These are phyloP conservation scores for Fusarium euwallaceae DNA, from an alignment of 2,329 filamentous ascomycete species.

Conservation along the genomic window DNA sequence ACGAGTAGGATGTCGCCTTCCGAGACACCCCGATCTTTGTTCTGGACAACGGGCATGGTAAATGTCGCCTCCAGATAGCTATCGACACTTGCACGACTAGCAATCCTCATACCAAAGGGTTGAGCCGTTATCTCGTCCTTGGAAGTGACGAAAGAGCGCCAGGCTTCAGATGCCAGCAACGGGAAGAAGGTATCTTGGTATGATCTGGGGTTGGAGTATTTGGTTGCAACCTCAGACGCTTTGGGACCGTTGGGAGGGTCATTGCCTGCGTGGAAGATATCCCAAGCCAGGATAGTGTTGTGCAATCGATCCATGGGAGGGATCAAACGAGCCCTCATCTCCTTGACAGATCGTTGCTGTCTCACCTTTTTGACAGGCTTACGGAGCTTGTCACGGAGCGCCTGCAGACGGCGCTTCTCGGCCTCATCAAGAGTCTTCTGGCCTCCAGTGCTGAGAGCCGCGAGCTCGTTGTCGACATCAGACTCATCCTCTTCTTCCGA, in stretches of 20 bases:
- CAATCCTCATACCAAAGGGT: slow-evolving; percentile 87
- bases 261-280: slow-evolving; percentile 91
- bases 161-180: slow-evolving; percentile 90
- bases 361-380: slow-evolving; percentile 88
- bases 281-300: slow-evolving; percentile 89
- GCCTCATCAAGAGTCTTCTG: slow-evolving; percentile 64
- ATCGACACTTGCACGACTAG: slow-evolving; percentile 90
- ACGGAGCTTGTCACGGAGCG: slow-evolving; percentile 68
- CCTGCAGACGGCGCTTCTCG: slow-evolving; percentile 58
- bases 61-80: slow-evolving; percentile 93
- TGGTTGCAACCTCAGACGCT: slow-evolving; percentile 82
- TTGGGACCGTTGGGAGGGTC: slow-evolving; percentile 83
- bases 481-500: slow-evolving; percentile 73
- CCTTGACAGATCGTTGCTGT: slow-evolving; percentile 85
- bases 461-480: slow-evolving; percentile 65
- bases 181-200: slow-evolving; percentile 95
- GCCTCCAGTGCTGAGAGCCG: slow-evolving; percentile 62
- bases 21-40: slow-evolving; percentile 78
- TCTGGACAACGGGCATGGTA: slow-evolving; percentile 77
- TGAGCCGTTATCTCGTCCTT: slow-evolving; percentile 88
- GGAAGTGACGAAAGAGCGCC: slow-evolving; percentile 91
- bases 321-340: slow-evolving; percentile 92
- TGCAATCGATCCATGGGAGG: slow-evolving; percentile 90
- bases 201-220: slow-evolving; percentile 79
- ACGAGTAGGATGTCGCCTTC: slow-evolving; percentile 93